Evolutionary conservation across 2,329 filamentous ascomycete species (phyloP).

Genomic region (Tricladium varicosporioides): DNA sequence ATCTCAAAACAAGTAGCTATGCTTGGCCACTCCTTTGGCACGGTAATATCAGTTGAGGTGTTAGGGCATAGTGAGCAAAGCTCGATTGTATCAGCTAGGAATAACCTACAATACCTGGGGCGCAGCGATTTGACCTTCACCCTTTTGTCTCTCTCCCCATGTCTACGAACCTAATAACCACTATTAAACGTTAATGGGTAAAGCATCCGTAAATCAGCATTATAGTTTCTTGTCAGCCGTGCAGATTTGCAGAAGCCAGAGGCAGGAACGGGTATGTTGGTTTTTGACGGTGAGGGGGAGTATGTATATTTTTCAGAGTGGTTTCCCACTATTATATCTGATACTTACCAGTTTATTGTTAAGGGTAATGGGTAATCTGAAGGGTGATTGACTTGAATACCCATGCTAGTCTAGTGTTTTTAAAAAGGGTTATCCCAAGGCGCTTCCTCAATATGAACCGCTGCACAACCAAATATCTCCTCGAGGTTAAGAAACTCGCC

Average conservation of each 20-base stretch:
- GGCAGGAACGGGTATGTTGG: conserved; percentile 46
- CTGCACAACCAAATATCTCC: no score
- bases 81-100: conserved; percentile 58
- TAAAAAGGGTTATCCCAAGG: conserved; percentile 54
- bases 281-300: conserved; percentile 56
- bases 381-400: conserved; percentile 63
- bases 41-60: conserved; percentile 60
- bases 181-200: conserved; percentile 63
- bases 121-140: conserved; percentile 43
- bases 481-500: no score
- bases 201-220: conserved; percentile 70
- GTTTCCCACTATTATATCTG: conserved; percentile 64
- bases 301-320: conserved; percentile 63
- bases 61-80: conserved; percentile 49
- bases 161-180: conserved; percentile 48
- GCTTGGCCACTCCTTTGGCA: conserved; percentile 66
- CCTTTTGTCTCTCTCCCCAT: conserved; percentile 42
- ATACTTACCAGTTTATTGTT: conserved; percentile 55
- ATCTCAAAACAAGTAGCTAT: conserved; percentile 56
- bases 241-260: conserved; percentile 53
- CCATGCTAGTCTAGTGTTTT: conserved; percentile 60
- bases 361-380: conserved; percentile 62
- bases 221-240: conserved; percentile 59
- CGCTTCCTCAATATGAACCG: no score
- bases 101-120: conserved; percentile 68